Evolutionary conservation across 306 rosid species (phyloP), one percentile per base, ranked within the genome.

Genomic region (Vigna reflexopilosa): DNA sequence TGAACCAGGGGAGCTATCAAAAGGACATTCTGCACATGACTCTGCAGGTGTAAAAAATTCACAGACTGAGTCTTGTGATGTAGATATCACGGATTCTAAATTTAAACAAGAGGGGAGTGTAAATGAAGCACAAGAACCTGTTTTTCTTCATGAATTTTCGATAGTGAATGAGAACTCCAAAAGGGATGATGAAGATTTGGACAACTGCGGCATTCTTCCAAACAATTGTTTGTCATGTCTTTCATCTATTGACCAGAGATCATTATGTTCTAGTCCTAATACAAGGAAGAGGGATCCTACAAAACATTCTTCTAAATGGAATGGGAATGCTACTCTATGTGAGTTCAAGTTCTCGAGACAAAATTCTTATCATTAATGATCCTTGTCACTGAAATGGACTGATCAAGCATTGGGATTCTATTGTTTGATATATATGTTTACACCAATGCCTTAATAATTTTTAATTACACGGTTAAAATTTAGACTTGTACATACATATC

Each of bases 221-320:
- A 83, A 76, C 83, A 85, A 78, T 70, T 92, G 93, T 63, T 86
- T 92, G 81, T 89, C 95, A 19, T 92, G 88, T 81, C 92, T 90
- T 85, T 83, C 90, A 52, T 87, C 95, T 7, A 80, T 87, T 24
- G 97, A 89, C 38, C 87, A 86, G 79, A 87, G 88, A 71, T 70
- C 88, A 1, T 68, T 77, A 8, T 80, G 88, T 81, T 77, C 82
- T 75, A 87, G 94, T 85, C 97, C 94, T 28, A 84, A 61, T 79
- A 75, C 88, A 20, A 87, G 91, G 79, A 90, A 88, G 59, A 88
- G 80, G 84, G 56, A 85, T 70, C 73, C 89, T 70, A 24, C 83
- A 14, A 91, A 89, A 65, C 86, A 82, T 66, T 75, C 97, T 8
- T 87, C 86, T 78, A 92, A 85, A 66, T 87, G 85, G 84, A 92